Conservation (phyloP, 768 basidiomycete genomes). For the Saitozyma sp. region DNA sequence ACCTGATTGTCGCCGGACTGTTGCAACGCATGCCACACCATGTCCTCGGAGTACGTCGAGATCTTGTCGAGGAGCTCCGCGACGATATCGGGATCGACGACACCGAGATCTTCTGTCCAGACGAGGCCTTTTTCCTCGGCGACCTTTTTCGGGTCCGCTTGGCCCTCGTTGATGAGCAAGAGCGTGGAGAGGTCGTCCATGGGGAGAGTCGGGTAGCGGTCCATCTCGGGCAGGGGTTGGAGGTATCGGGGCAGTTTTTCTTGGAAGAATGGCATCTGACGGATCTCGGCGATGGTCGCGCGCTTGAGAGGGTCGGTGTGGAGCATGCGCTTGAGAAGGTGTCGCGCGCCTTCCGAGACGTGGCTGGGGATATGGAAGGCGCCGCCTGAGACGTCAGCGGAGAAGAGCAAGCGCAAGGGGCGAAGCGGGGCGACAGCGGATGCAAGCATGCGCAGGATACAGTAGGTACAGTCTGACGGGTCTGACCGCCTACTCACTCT, state of each 20-base stretch:
- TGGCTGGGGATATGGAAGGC: constrained; percentile 80
- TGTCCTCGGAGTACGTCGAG: constrained; percentile 72
- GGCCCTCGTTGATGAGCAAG: constrained; percentile 42
- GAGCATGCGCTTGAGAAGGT: constrained; percentile 84
- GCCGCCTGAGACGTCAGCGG: constrained; percentile 62
- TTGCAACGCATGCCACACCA: constrained; percentile 81
- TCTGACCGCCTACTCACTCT: constrained; percentile 56
- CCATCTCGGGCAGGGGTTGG: constrained; percentile 65
- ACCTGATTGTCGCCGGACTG: constrained; percentile 89
- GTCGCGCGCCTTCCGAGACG: constrained; percentile 72
- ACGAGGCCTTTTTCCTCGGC: constrained; percentile 48
- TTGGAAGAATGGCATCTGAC: constrained; percentile 85
- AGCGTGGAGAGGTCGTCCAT: constrained; percentile 41
- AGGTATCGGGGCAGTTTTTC: constrained; percentile 84
- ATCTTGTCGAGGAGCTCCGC: constrained; percentile 74
- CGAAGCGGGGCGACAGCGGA: too few species aligned
- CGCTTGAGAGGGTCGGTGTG: constrained; percentile 91
- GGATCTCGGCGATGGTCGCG: constrained; percentile 88
- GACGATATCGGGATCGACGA: constrained; percentile 88
- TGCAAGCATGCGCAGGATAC: too few species aligned
- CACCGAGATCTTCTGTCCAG: constrained; percentile 85
- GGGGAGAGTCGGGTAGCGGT: constrained; percentile 41
- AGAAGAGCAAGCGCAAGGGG: too few species aligned
- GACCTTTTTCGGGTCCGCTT: constrained; percentile 43
- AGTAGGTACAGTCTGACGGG: too few species aligned